Conservation (phyloP, 225 moss, liverwort and hornwort species). For the Takakia lepidozioides region DNA sequence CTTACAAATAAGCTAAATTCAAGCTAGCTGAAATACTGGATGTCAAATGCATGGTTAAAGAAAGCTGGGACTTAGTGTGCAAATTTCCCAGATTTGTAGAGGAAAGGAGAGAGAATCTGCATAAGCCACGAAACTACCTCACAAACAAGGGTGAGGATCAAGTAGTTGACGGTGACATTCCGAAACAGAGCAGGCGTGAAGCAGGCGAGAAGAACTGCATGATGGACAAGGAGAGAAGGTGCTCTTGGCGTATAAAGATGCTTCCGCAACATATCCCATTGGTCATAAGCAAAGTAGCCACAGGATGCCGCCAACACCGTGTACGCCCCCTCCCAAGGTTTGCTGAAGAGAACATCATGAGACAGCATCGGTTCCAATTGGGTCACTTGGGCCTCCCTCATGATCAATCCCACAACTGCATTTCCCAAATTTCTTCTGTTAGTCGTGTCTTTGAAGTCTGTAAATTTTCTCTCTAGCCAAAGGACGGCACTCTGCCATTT, state of each 20-base stretch:
- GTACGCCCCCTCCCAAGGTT: conserved; percentile 47
- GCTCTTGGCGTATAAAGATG: conserved; percentile 56
- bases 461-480: no score
- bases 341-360: conserved; percentile 37
- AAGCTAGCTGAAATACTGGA: no score
- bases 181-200: conserved; percentile 67
- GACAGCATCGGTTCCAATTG: conserved; percentile 43
- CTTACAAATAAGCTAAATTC: no score
- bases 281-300: conserved; percentile 95
- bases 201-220: conserved; percentile 79
- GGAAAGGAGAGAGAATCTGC: no score
- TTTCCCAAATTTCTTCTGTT: neutral
- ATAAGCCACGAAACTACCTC: no score
- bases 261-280: conserved; percentile 62
- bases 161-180: conserved; percentile 67
- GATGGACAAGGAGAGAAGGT: conserved; percentile 72
- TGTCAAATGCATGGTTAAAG: no score
- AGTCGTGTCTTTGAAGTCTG: no score
- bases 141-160: conserved; percentile 82
- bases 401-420: conserved; percentile 64
- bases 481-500: no score
- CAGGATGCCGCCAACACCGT: conserved; percentile 49
- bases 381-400: conserved; percentile 27
- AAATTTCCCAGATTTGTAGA: no score
- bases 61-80: no score